These are phyloP conservation scores for Sporormia fimetaria DNA, from an alignment of 495 filamentous ascomycete genomes.

Conservation along the genomic window DNA sequence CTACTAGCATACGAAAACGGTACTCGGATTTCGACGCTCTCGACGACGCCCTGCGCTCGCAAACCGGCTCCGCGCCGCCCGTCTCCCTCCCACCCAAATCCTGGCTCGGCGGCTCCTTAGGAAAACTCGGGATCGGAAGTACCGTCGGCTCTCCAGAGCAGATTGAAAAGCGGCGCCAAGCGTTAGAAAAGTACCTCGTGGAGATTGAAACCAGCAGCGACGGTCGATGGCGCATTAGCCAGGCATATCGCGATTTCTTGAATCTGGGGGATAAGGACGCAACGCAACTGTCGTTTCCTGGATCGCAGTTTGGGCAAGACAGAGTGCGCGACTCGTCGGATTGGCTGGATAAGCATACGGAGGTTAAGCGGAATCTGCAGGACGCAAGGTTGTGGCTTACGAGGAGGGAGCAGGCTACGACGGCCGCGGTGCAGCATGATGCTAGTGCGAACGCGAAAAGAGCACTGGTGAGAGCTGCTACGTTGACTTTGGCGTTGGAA, in stretches of 20 bases:
- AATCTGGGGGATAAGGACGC: conserved; percentile 46
- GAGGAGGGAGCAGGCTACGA: conserved; percentile 61
- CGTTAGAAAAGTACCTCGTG: conserved; percentile 69
- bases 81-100: conserved; percentile 64
- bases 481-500: conserved; percentile 55
- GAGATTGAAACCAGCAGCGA: conserved; percentile 68
- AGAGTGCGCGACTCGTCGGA: conserved; percentile 52
- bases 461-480: conserved; percentile 61
- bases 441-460: conserved; percentile 72
- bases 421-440: conserved; percentile 58
- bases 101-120: conserved; percentile 40
- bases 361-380: conserved; percentile 73
- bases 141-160: conserved; percentile 65
- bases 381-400: conserved; percentile 68
- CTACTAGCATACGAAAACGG: conserved; percentile 78
- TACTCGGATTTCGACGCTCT: conserved; percentile 86
- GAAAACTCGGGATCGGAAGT: conserved; percentile 28
- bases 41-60: conserved; percentile 53
- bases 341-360: conserved; percentile 78
- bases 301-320: conserved; percentile 31
- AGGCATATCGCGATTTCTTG: conserved; percentile 76
- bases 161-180: conserved; percentile 65
- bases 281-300: conserved; percentile 36
- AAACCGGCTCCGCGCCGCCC: conserved; percentile 53
- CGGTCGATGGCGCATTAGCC: conserved; percentile 71